Base-by-base conservation (phyloP, 1,284 basidiomycete genomes). In the Singerocomus rubriflavus region DNA sequence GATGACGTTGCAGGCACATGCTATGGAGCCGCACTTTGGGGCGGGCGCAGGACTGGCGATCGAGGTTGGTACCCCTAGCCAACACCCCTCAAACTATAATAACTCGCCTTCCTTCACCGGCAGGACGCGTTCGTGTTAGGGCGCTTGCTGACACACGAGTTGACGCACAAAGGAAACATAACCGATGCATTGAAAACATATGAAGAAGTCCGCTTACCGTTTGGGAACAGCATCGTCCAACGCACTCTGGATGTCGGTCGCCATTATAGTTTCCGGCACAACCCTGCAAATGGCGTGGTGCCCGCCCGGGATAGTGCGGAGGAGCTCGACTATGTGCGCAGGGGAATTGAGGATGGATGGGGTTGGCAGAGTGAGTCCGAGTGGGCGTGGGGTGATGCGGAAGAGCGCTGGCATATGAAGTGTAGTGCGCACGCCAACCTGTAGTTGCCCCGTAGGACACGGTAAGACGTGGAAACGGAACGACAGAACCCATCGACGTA, bases 71-170 rank as follows among this genome's bases (percentile, higher is more conserved):
- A 13, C 16, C 8, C 14, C 14, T 17, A 12, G 8, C n/a, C 31
- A 17, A 7, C 16, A n/a, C 6, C 3, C 1, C 4, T 4, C 17
- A 14, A 13, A 10, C 10, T 4, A 39, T 29, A 8, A 44, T 3
- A 7, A 39, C 26, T 30, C 38, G 32, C 25, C 6, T 27, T 8
- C 5, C 5, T 16, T 12, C 26, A 14, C 16, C n/a, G 11, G 6
- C 46, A 72, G 68, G 71, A 73, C 46, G 71, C 71, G 13, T 68
- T 58, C 51, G 58, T 73, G 26, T 52, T 73, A 27, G 70, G 67
- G 7, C 61, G 69, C 1, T 55, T 71, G n/a, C 60, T 72, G 14
- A 57, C 65, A 1, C 59, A 67, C 39, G 56, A 59, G 1, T 49
- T 55, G 1, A 58, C 64, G 5, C 60, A 60, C n/a, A 44, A 17